Base-by-base conservation (phyloP, 495 filamentous ascomycete genomes). In the Neurospora terricola region DNA sequence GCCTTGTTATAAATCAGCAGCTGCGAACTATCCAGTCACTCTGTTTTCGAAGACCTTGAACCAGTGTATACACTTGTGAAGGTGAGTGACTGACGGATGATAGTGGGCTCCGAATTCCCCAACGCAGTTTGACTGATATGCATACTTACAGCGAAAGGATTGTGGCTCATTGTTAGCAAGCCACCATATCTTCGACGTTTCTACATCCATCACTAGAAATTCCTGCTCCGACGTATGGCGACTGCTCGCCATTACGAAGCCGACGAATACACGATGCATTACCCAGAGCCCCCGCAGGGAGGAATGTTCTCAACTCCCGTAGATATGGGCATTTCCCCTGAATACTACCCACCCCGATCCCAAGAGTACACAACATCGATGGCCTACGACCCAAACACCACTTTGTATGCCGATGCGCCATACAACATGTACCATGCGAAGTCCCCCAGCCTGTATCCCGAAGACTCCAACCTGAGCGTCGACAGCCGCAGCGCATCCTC, bases 401-500 rank as follows among this genome's bases (percentile, higher is more conserved):
- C 78, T 11, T 37, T 82, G 34, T 83, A 84, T 73, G 73, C 78
- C 36, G 82, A 85, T 30, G 71, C 80, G 30, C 79, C 79, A 14
- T 78, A 81, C 77, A 69, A 76, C 70, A 78, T 79, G 72, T 80
- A 85, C 75, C 78, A 77, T 72, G 72, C 76, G 72, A 72, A 75
- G 75, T 84, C 83, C 18, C 83, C 85, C 21, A 76, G 80, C 68
- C 75, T 82, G 72, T 86, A 83, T 73, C 73, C 80, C 23, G 86
- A 88, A 69, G 83, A 86, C 54, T 85, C 86, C 76, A 83, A 86
- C 86, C 80, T 94, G 69, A 94, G 92, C 18, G 92, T 91, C 71
- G 90, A 91, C 36, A 96, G 93, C 16, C 90, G 91, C 36, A 96
- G 93, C 18, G 90, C 91, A 14, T 87, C 92, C 18, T 96, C 94